A percentile compares a stretch with the other conserved stretches of the same genome.
These are phyloP conservation scores for Sequoiadendron giganteum DNA, from an alignment of 75 land plant species.

Conservation along the genomic window DNA sequence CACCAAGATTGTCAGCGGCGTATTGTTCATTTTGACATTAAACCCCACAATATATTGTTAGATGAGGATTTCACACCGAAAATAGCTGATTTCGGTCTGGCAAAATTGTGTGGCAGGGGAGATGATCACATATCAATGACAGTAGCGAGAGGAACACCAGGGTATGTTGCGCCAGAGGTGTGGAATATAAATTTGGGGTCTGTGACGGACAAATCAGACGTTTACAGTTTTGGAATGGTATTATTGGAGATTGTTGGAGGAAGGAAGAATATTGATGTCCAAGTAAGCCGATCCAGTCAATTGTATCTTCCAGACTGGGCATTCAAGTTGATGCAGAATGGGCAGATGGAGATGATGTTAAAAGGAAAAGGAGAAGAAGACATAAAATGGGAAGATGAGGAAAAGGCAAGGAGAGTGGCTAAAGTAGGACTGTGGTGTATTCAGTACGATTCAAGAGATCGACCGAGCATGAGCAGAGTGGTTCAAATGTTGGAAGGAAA, in stretches of 20 bases:
- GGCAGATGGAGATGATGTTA: background rate
- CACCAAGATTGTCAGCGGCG: slow-evolving; percentile 41
- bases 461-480: slow-evolving; percentile 17
- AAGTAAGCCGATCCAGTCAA: background rate
- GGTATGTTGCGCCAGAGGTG: slow-evolving; percentile 27
- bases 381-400: background rate
- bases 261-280: slow-evolving; percentile 1
- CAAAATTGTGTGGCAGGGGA: slow-evolving; percentile 20
- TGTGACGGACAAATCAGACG: slow-evolving; percentile 21
- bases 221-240: slow-evolving; percentile 33
- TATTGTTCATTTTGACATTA: slow-evolving; percentile 60
- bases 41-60: slow-evolving; percentile 57
- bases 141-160: slow-evolving; percentile 12
- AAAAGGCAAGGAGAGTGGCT: background rate
- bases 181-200: background rate
- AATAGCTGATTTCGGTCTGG: slow-evolving; percentile 49
- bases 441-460: slow-evolving; percentile 10
- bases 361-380: background rate
- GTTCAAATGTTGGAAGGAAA: slow-evolving; percentile 26
- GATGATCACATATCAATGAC: slow-evolving; percentile 8
- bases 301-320: background rate
- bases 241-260: slow-evolving; percentile 26
- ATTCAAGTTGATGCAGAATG: background rate
- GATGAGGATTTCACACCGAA: slow-evolving; percentile 53
- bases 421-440: slow-evolving; percentile 25